phyloP scores from a whole-genome alignment of 345 rosid genomes.

The Salix exigua region DNA sequence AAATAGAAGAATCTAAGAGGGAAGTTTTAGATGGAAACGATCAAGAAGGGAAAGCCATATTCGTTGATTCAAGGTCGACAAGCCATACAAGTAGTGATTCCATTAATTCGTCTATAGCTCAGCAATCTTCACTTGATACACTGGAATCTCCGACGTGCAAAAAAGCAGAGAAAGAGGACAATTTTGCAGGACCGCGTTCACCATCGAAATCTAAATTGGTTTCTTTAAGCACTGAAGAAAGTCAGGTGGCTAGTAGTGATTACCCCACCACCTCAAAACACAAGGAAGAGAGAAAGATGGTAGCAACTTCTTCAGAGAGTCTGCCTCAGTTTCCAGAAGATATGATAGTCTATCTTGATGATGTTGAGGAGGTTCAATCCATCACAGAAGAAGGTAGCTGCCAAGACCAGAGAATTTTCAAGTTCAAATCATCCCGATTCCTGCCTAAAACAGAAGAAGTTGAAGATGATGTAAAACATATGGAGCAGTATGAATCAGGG shows the following conservation, averaged over 20 bases:
- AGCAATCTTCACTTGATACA: slow-evolving; percentile 29
- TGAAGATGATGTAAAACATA: slow-evolving; percentile 11
- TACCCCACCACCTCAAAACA: neutral
- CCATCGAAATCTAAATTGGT: neutral
- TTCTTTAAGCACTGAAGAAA: slow-evolving; percentile 8
- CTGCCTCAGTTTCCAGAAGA: slow-evolving; percentile 30
- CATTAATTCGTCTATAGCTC: slow-evolving; percentile 20
- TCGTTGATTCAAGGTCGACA: neutral
- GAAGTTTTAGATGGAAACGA: neutral
- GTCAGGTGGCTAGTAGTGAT: neutral
- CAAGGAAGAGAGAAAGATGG: slow-evolving; percentile 6
- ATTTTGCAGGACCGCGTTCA: neutral
- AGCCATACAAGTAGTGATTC: slow-evolving; percentile 20
- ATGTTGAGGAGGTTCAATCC: slow-evolving; percentile 47
- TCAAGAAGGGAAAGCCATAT: neutral
- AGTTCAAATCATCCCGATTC: slow-evolving; percentile 37
- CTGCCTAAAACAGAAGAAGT: neutral
- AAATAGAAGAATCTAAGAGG: neutral
- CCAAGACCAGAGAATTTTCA: slow-evolving; percentile 55
- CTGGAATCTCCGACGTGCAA: slow-evolving; percentile 4
- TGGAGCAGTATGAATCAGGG: slow-evolving; percentile 15
- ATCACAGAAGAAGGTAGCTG: slow-evolving; percentile 17
- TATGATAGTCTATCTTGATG: slow-evolving; percentile 46
- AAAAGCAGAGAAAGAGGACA: slow-evolving; percentile 5
- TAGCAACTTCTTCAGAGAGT: slow-evolving; percentile 42